These are phyloP conservation scores for Claviceps africana DNA, from an alignment of 2,329 filamentous ascomycete genomes.

Conservation along the genomic window DNA sequence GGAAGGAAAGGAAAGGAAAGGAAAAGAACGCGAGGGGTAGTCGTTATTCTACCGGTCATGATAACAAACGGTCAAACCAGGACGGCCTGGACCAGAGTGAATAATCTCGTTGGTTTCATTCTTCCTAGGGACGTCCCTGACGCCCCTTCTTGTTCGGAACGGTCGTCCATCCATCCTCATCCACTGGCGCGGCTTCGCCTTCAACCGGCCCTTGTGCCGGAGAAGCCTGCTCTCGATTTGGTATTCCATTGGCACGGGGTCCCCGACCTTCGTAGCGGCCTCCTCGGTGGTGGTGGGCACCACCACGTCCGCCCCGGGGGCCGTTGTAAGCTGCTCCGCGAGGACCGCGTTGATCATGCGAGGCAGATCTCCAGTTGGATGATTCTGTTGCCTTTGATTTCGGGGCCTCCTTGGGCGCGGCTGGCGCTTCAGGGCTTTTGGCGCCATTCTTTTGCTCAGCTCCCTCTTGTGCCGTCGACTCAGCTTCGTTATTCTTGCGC, in stretches of 20 bases:
- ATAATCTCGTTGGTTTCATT: conserved; percentile 18
- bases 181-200: conserved; percentile 21
- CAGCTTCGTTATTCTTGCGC: conserved; percentile 17
- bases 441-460: conserved; percentile 34
- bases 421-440: conserved; percentile 25
- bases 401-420: conserved; percentile 29
- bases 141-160: conserved; percentile 27
- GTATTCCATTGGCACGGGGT: conserved; percentile 33
- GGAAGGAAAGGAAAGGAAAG: no score
- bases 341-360: conserved; percentile 33
- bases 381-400: conserved; percentile 44
- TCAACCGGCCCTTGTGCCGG: conserved; percentile 16
- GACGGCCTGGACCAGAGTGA: conserved; percentile 14
- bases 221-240: conserved; percentile 22
- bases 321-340: conserved; percentile 28
- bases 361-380: conserved; percentile 45
- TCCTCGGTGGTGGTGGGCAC: conserved; percentile 23
- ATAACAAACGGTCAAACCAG: not conserved
- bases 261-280: conserved; percentile 31
- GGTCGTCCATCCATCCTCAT: conserved; percentile 53
- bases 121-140: conserved; percentile 16
- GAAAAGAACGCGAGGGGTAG: no score
- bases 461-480: not conserved
- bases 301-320: conserved; percentile 22
- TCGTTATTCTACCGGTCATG: conserved; percentile 3